Percentiles rank a stretch among this genome's conserved stretches.
These are phyloP conservation scores for Yamadazyma taylorii DNA, from an alignment of 1,139 yeast species.

Conservation along the genomic window DNA sequence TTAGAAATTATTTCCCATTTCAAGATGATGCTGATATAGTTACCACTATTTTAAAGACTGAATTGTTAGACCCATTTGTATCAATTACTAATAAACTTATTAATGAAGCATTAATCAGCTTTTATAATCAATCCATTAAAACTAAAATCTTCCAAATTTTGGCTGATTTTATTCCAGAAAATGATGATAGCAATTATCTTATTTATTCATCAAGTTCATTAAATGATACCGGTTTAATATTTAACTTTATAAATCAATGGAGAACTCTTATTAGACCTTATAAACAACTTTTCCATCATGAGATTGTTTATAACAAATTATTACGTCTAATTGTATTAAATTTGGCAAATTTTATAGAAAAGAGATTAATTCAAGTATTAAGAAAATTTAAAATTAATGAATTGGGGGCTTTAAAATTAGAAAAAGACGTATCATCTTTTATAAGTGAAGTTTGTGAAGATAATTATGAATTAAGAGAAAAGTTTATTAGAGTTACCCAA, in stretches of 20 bases:
- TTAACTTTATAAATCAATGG: constrained; percentile 65
- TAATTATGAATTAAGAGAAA: constrained; percentile 72
- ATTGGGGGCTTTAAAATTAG: constrained; percentile 80
- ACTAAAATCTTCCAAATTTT: constrained; percentile 47
- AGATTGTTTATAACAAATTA: constrained; percentile 46
- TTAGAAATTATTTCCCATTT: constrained; percentile 53
- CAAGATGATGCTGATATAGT: constrained; percentile 51
- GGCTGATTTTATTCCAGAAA: constrained; percentile 55
- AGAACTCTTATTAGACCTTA: constrained; percentile 63
- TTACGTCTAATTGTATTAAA: constrained; percentile 54
- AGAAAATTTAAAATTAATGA: constrained; percentile 66
- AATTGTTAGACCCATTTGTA: constrained; percentile 39
- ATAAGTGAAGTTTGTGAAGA: constrained; percentile 63
- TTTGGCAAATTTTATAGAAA: constrained; percentile 57
- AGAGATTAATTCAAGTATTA: constrained; percentile 63
- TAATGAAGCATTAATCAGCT: constrained; percentile 51
- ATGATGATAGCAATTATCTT: constrained; percentile 41
- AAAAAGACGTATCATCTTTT: constrained; percentile 74
- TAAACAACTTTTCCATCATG: constrained; percentile 53
- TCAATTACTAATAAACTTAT: constrained; percentile 47
- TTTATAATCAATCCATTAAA: constrained; percentile 61
- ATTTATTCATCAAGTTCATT: constrained; percentile 30
- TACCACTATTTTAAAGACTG: constrained; percentile 37
- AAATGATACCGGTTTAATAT: constrained; percentile 31
- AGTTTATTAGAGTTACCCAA: constrained; percentile 80